Evolutionary conservation across 495 filamentous ascomycete genomes (phyloP).

Genomic region (Penicillium herquei): DNA sequence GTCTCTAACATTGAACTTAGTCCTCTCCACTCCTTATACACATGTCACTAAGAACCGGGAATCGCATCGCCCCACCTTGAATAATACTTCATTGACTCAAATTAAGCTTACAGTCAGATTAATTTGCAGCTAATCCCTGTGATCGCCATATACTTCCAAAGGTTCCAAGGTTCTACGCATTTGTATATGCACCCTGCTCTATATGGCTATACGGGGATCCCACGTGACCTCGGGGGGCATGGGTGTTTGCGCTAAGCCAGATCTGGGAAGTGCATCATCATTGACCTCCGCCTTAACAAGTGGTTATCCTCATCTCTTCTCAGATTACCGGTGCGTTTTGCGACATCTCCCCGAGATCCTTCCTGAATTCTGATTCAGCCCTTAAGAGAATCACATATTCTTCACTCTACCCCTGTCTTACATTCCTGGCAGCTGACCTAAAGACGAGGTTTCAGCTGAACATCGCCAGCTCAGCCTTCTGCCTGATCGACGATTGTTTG

Average conservation of each 20-base stretch:
- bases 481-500: slow-evolving; percentile 27
- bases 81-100: not conserved
- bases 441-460: slow-evolving; percentile 22
- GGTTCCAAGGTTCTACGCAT: not conserved
- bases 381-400: not conserved
- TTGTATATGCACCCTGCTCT: not conserved
- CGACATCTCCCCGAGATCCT: slow-evolving; percentile 14
- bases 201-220: not conserved
- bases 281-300: slow-evolving; percentile 29
- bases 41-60: not conserved
- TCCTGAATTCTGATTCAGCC: slow-evolving; percentile 7
- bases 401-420: slow-evolving; percentile 4
- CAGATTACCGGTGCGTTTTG: slow-evolving; percentile 14
- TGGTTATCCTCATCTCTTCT: slow-evolving; percentile 1
- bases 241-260: slow-evolving; percentile 28
- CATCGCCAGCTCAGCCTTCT: slow-evolving; percentile 23
- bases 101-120: not conserved
- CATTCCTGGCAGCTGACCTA: slow-evolving; percentile 6
- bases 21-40: too few species aligned
- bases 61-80: not conserved
- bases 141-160: too few species aligned
- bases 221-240: slow-evolving; percentile 30
- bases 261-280: slow-evolving; percentile 23
- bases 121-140: not conserved
- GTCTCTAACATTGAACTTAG: not conserved